Evolutionary conservation across 441 rosid species (phyloP), one percentile per base, ranked within the genome.

Genomic region (Lepidium campestre): DNA sequence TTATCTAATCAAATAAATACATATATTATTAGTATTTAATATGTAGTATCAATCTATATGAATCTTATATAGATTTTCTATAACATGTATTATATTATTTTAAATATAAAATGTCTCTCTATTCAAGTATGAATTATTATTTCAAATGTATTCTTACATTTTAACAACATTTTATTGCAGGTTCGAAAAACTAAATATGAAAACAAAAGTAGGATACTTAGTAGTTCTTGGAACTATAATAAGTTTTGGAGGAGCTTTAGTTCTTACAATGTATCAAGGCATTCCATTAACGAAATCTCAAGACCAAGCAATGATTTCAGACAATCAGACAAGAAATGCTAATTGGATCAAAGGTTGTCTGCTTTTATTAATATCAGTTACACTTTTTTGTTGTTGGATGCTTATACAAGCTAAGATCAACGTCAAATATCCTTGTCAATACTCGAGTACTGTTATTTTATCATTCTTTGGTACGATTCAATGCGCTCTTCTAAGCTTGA

Each of bases 381-480:
- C 25, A 17, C 40, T 79, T 35, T 85, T 79, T 73, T 71, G 85
- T 42, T 78, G 78, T 6, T 87, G 93, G 93, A 83, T 83, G 79
- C 79, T 87, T 25, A 29, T 87, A 39, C 93, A 87, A 73, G 77
- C 83, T 22, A 79, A 67, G 44, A 79, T 83, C 48, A 82, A 82
- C 34, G 62, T 14, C 71, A 73, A 40, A 7, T 85, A 77, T 62
- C 90, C 88, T n/a, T 81, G 83, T 64, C 84, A 80, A 46, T 86
- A 86, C 69, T 82, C 92, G 3, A 80, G 88, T 78, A 87, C 89
- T 0, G 83, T 83, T 10, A 65, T 87, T 13, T 42, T 83, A 75
- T 82, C 88, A 19, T 54, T 68, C 42, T 87, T 87, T 40, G 83
- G 84, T 54, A 77, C 88, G 2, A n/a, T 87, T 66, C 93, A 85